Evolutionary conservation across 2,329 filamentous ascomycete species (phyloP).

Genomic region (Berkeleyomyces basicola): DNA sequence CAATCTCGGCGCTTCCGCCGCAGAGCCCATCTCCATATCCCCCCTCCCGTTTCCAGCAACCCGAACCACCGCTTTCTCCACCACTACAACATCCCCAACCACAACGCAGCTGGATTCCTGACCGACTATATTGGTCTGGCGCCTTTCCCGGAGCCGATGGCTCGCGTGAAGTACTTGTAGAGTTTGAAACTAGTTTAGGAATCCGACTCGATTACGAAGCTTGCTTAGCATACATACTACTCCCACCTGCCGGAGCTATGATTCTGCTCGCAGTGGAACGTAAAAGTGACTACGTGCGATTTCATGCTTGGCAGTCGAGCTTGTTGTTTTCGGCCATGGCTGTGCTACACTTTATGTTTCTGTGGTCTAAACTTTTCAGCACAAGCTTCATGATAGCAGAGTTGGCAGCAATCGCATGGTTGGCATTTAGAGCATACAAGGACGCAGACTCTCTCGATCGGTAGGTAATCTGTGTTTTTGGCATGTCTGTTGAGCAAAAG

Average conservation of each 20-base stretch:
- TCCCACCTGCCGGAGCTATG: constrained; percentile 76
- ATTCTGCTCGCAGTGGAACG: constrained; percentile 73
- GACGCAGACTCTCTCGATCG: constrained; percentile 56
- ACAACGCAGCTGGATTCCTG: constrained; percentile 19
- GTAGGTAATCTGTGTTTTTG: constrained; percentile 31
- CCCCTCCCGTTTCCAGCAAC: constrained; percentile 18
- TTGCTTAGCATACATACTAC: constrained; percentile 66
- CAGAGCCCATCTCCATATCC: constrained; percentile 7
- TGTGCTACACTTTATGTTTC: constrained; percentile 69
- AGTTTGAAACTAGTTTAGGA: constrained; percentile 84
- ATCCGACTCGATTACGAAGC: constrained; percentile 81
- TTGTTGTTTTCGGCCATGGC: constrained; percentile 62
- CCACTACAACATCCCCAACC: constrained; percentile 24
- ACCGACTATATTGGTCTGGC: constrained; percentile 19
- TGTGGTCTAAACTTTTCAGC: constrained; percentile 67
- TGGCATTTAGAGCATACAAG: constrained; percentile 65
- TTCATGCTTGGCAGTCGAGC: constrained; percentile 91
- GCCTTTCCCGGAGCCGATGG: constrained; percentile 24
- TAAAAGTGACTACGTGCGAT: constrained; percentile 93
- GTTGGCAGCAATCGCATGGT: constrained; percentile 54
- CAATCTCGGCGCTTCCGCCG: constrained; percentile 32
- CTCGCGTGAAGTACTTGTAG: constrained; percentile 44
- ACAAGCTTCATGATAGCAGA: constrained; percentile 72
- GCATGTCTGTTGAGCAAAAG: constrained; percentile 18
- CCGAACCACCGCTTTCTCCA: constrained; percentile 23